Conservation (phyloP, 768 basidiomycete genomes). For the Naematelia encephala region DNA sequence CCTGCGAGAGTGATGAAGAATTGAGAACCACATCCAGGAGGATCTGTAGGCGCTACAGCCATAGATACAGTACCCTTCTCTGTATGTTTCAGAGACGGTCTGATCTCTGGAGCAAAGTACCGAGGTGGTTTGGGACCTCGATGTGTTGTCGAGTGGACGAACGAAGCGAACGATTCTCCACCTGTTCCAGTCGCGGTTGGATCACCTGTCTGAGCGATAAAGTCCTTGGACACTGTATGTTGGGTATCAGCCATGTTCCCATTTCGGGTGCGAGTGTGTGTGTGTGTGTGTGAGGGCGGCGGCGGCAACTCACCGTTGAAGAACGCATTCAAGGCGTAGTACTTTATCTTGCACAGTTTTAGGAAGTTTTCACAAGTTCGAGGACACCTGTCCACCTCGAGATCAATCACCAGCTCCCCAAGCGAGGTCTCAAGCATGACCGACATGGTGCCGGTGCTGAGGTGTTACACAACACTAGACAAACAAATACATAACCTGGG, state of each 20-base stretch:
- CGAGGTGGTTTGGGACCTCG: constrained; percentile 57
- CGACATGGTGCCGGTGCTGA: constrained; percentile 65
- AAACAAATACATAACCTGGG: no score
- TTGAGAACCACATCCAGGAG: constrained; percentile 77
- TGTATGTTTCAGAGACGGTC: constrained; percentile 67
- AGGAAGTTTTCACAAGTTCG: constrained; percentile 92
- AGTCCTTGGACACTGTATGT: constrained; percentile 83
- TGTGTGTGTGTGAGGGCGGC: no score
- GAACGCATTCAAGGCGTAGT: constrained; percentile 95
- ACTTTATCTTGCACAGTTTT: constrained; percentile 94
- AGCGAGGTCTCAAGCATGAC: constrained; percentile 95
- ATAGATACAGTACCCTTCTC: constrained; percentile 88
- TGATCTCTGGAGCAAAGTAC: constrained; percentile 82
- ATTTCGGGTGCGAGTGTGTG: no score
- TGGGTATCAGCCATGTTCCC: no score
- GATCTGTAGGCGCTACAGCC: constrained; percentile 76
- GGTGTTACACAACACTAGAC: no score
- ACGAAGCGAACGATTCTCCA: constrained; percentile 83
- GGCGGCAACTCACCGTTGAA: constrained; percentile 85
- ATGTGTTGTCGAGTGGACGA: constrained; percentile 52
- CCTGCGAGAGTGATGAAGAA: constrained; percentile 94
- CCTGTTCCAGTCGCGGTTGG: constrained; percentile 92
- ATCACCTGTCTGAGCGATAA: constrained; percentile 94
- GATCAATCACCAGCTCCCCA: constrained; percentile 93
- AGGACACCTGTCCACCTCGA: constrained; percentile 86